Percentiles rank a stretch among this genome's conserved stretches.
Evolutionary conservation across 139 green algal species (phyloP).

Genomic region (Trebouxia sp.): DNA sequence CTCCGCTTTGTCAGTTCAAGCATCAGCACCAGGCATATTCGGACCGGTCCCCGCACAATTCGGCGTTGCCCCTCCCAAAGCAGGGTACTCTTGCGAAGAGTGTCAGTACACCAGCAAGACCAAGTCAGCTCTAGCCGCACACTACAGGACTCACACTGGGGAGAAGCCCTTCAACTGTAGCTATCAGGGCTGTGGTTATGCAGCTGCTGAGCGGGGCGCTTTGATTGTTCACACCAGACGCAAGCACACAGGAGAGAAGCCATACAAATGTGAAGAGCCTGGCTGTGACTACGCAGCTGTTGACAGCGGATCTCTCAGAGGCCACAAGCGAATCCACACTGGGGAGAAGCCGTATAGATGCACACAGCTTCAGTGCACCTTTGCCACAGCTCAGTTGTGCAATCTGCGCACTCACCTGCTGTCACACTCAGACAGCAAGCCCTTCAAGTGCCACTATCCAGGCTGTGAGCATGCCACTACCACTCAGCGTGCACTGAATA

Average conservation of each 20-base stretch:
- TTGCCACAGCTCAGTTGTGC: constrained; percentile 18
- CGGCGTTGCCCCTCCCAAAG: not conserved
- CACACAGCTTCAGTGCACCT: constrained; percentile 13
- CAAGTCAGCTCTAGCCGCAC: constrained; percentile 23
- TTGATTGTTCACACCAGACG: constrained; percentile 7
- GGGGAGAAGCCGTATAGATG: constrained; percentile 7
- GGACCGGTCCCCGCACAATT: not conserved
- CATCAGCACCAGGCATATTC: constrained; percentile 15
- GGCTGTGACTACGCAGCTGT: constrained; percentile 12
- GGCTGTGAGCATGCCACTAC: constrained; percentile 16
- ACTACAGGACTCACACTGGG: constrained; percentile 5
- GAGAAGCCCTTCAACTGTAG: constrained; percentile 23
- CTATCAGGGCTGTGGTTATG: constrained; percentile 12
- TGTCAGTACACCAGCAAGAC: constrained; percentile 18
- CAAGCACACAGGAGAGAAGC: constrained; percentile 21
- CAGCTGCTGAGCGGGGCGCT: constrained; percentile 7
- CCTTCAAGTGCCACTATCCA: constrained; percentile 7
- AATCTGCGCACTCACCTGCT: constrained; percentile 19
- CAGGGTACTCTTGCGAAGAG: constrained; percentile 2
- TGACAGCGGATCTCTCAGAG: constrained; percentile 18
- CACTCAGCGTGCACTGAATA: constrained; percentile 14
- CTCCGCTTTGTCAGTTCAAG: constrained; percentile 13
- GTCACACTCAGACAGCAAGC: constrained; percentile 22
- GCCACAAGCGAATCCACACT: constrained; percentile 7
- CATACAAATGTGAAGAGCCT: constrained; percentile 14